These are phyloP conservation scores for Basipetospora chlamydospora DNA, from an alignment of 2,329 filamentous ascomycete species.

Conservation along the genomic window DNA sequence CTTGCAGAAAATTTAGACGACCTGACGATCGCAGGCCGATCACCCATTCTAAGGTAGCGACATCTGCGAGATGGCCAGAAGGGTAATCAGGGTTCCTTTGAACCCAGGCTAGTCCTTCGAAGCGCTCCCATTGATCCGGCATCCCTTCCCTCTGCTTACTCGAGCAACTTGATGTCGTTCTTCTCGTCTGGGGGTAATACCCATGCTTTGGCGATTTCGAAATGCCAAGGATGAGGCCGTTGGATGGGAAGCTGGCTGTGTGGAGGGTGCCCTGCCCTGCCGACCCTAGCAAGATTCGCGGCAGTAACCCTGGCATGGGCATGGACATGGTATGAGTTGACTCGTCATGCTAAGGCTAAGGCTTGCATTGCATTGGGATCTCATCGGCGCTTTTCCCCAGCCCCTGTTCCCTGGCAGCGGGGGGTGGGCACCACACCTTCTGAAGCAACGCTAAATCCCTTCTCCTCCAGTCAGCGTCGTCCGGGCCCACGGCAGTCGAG, in stretches of 20 bases:
- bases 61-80: conserved; percentile 4
- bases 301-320: neutral
- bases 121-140: too few species aligned
- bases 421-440: conserved; percentile 1
- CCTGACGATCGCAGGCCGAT: conserved; percentile 2
- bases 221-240: too few species aligned
- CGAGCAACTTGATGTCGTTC: too few species aligned
- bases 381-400: conserved; percentile 1
- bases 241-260: too few species aligned
- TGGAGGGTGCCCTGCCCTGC: too few species aligned
- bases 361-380: too few species aligned
- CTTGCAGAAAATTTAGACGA: neutral
- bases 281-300: too few species aligned
- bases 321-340: too few species aligned
- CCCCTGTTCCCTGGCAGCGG: conserved; percentile 2
- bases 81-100: conserved; percentile 1
- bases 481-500: conserved; percentile 2
- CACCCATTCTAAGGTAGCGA: conserved; percentile 1
- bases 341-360: neutral
- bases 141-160: too few species aligned
- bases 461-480: conserved; percentile 1
- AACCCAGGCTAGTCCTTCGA: too few species aligned
- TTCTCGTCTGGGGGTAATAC: too few species aligned
- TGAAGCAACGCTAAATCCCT: conserved; percentile 3
- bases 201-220: too few species aligned